phyloP scores from a whole-genome alignment of 2,329 filamentous ascomycete species.

The Fonsecaea monophora region DNA sequence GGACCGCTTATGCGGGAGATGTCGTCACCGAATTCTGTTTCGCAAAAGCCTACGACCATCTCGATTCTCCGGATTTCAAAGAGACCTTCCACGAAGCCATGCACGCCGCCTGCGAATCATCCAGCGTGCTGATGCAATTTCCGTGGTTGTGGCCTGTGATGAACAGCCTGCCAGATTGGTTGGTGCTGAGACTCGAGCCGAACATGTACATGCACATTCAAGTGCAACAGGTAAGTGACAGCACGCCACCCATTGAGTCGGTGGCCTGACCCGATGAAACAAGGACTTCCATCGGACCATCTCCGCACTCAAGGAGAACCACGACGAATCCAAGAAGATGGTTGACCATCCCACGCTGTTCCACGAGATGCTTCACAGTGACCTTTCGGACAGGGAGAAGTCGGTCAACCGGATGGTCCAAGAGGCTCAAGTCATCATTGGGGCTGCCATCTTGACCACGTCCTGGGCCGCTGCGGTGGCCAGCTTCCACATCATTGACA shows the following conservation, averaged over 20 bases:
- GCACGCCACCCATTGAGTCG: background rate
- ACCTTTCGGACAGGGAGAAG: slow-evolving; percentile 45
- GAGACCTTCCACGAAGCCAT: slow-evolving; percentile 32
- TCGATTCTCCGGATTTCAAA: slow-evolving; percentile 34
- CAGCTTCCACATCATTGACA: slow-evolving; percentile 41
- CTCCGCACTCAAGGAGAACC: slow-evolving; percentile 17
- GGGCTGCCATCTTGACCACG: slow-evolving; percentile 45
- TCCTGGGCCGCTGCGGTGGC: slow-evolving; percentile 41
- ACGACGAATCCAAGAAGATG: slow-evolving; percentile 21
- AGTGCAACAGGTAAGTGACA: slow-evolving; percentile 20
- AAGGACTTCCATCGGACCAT: slow-evolving; percentile 17
- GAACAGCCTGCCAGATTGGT: slow-evolving; percentile 39
- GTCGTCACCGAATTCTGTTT: slow-evolving; percentile 54
- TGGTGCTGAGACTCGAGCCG: slow-evolving; percentile 13
- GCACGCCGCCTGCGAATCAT: slow-evolving; percentile 26
- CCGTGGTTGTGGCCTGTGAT: slow-evolving; percentile 36
- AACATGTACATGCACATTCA: slow-evolving; percentile 20
- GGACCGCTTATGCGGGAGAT: slow-evolving; percentile 52
- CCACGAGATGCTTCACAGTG: slow-evolving; percentile 42
- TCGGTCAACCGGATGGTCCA: slow-evolving; percentile 43
- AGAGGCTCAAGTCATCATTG: slow-evolving; percentile 43
- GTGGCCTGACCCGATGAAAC: background rate
- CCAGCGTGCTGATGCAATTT: slow-evolving; percentile 29
- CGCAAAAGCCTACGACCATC: slow-evolving; percentile 30
- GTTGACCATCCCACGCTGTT: slow-evolving; percentile 39